phyloP scores from a whole-genome alignment of 1,284 basidiomycete species.

The Tilletia setariae region DNA sequence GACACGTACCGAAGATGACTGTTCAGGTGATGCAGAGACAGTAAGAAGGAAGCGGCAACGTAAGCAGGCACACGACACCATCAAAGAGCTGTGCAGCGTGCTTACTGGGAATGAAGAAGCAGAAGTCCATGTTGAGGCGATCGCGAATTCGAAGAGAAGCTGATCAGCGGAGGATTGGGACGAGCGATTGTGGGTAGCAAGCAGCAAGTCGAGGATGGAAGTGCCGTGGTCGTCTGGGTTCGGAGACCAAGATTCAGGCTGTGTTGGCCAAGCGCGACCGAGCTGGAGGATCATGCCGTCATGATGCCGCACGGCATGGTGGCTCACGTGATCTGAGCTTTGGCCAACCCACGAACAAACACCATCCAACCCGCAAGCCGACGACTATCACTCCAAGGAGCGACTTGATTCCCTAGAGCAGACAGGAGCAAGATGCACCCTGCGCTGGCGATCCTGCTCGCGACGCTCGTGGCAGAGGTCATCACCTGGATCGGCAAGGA shows the following conservation, averaged over 20 bases:
- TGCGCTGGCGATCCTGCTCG: constrained; percentile 37
- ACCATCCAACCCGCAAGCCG: too few species aligned
- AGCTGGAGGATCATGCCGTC: background rate
- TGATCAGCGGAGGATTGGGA: background rate
- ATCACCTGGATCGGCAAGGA: constrained; percentile 33
- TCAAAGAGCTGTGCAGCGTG: too few species aligned
- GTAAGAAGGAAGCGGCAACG: background rate
- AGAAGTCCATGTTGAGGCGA: constrained; percentile 9
- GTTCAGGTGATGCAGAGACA: background rate
- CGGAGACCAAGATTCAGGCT: background rate
- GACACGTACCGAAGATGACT: background rate
- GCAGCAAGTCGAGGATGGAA: too few species aligned
- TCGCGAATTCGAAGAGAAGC: background rate
- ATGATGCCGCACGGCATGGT: too few species aligned
- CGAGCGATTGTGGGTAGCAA: background rate
- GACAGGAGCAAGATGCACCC: constrained; percentile 34
- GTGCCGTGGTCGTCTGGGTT: background rate
- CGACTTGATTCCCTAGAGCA: background rate
- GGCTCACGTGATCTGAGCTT: background rate
- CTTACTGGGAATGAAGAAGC: constrained; percentile 11
- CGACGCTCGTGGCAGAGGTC: constrained; percentile 28
- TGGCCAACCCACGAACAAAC: background rate
- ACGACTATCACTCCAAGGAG: background rate
- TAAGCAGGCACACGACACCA: background rate
- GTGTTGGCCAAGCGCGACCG: background rate